These are phyloP conservation scores for Fusarium liriodendri DNA, from an alignment of 2,329 filamentous ascomycete species.

Conservation along the genomic window DNA sequence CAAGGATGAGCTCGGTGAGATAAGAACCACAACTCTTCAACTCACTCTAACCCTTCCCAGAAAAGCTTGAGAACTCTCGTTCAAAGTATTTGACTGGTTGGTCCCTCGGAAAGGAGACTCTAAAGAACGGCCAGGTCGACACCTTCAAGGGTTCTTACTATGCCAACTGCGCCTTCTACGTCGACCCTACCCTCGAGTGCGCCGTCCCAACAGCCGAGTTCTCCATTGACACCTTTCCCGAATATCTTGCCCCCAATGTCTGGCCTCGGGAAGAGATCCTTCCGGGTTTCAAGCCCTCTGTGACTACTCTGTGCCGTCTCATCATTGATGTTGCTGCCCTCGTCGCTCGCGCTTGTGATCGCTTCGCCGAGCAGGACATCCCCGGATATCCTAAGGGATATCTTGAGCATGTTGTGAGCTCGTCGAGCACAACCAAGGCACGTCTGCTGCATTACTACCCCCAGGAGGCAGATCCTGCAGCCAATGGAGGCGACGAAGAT, in stretches of 20 bases:
- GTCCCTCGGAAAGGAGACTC: conserved; percentile 85
- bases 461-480: conserved; percentile 55
- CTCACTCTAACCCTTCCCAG: conserved; percentile 45
- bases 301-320: conserved; percentile 81
- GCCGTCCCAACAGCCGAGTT: conserved; percentile 70
- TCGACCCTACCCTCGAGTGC: conserved; percentile 70
- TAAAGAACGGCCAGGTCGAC: conserved; percentile 81
- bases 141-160: conserved; percentile 88
- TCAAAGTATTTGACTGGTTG: conserved; percentile 78
- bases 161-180: conserved; percentile 84
- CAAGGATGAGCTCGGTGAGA: conserved; percentile 74
- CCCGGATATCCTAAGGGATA: conserved; percentile 81
- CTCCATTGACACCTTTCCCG: conserved; percentile 75
- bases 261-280: conserved; percentile 80
- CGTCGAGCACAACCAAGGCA: conserved; percentile 90
- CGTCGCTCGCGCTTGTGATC: conserved; percentile 91
- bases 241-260: conserved; percentile 90
- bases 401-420: conserved; percentile 86
- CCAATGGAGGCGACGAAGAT: conserved; percentile 69
- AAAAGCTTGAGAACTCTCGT: conserved; percentile 67
- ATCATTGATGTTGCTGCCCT: conserved; percentile 92
- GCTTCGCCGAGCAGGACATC: conserved; percentile 84
- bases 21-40: background rate
- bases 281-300: conserved; percentile 78
- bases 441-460: conserved; percentile 95